These are phyloP conservation scores for Talaromyces sp. DNA, from an alignment of 2,329 filamentous ascomycete species.

Conservation along the genomic window DNA sequence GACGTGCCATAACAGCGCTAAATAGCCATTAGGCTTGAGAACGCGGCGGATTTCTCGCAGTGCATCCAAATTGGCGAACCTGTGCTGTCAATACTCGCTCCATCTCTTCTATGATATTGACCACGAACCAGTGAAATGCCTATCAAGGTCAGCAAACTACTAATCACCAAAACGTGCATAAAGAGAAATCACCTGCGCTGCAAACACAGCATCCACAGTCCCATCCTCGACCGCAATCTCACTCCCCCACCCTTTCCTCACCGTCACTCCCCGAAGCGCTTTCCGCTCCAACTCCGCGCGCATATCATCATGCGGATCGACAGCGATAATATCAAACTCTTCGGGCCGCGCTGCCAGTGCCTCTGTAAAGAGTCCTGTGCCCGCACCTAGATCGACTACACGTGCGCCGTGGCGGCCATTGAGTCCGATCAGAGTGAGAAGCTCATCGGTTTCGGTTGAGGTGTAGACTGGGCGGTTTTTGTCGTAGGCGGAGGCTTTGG, in stretches of 20 bases:
- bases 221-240: conserved; percentile 51
- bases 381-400: conserved; percentile 61
- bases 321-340: conserved; percentile 54
- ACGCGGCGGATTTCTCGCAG: conserved; percentile 63
- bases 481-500: conserved; percentile 61
- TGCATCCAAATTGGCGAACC: conserved; percentile 62
- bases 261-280: conserved; percentile 49
- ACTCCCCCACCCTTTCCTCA: conserved; percentile 55
- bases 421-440: conserved; percentile 54
- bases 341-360: conserved; percentile 55
- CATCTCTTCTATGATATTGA: neutral
- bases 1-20: conserved; percentile 69
- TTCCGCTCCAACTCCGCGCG: conserved; percentile 56
- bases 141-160: conserved; percentile 2
- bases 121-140: conserved; percentile 51
- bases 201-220: conserved; percentile 61
- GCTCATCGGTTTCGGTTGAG: conserved; percentile 49
- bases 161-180: neutral
- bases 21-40: conserved; percentile 53
- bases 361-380: conserved; percentile 67
- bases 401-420: conserved; percentile 41
- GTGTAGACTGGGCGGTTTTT: conserved; percentile 64
- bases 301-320: conserved; percentile 65
- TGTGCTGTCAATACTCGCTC: conserved; percentile 20
- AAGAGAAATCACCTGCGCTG: conserved; percentile 54